Conservation (phyloP, 345 rosid genomes). For the Acer yangbiense region DNA sequence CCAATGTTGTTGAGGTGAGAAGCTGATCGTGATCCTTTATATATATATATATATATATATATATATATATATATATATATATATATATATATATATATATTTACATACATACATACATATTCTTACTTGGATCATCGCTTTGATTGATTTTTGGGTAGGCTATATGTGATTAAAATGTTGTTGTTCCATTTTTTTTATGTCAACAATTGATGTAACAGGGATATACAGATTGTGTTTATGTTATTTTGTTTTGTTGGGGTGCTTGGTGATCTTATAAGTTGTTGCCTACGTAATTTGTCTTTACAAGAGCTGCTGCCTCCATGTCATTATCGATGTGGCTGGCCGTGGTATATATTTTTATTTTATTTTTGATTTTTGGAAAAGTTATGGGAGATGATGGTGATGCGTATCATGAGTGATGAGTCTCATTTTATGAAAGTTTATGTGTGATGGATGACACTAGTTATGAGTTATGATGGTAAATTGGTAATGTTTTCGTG, state of each 20-base stretch:
- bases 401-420: background rate
- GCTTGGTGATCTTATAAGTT: too few relatives aligned
- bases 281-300: too few relatives aligned
- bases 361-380: background rate
- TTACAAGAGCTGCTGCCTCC: too few relatives aligned
- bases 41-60: too few relatives aligned
- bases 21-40: background rate
- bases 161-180: background rate
- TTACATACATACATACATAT: too few relatives aligned
- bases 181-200: too few relatives aligned
- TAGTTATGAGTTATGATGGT: too few relatives aligned
- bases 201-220: background rate
- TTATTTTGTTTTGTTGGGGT: background rate
- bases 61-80: too few relatives aligned
- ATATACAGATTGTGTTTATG: too few relatives aligned
- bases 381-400: background rate
- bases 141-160: background rate
- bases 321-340: too few relatives aligned
- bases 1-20: constrained; percentile 40
- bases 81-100: accelerated
- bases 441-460: background rate
- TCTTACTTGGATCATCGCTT: too few relatives aligned
- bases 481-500: background rate
- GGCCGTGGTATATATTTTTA: background rate
- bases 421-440: background rate